Evolutionary conservation across 306 rosid genomes (phyloP), one percentile per base, ranked within the genome.

Genomic region (Fragaria ananassa): DNA sequence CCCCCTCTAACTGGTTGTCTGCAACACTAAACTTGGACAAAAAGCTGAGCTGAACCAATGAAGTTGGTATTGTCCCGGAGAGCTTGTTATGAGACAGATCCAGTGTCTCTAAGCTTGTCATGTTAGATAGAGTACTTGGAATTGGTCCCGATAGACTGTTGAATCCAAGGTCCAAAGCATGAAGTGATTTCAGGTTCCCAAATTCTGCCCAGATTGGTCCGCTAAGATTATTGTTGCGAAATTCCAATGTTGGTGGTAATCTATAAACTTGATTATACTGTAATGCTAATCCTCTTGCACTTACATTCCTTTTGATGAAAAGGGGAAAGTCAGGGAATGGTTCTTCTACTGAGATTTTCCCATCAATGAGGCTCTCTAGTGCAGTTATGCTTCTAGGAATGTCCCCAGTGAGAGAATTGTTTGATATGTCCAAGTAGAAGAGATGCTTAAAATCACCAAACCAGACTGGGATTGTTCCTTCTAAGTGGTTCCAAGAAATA

Each of bases 401-500:
- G 17, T 74, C 70, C 0, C 84, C 77, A 10, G 78, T 70, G 60
- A 89, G 60, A 25, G 88, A 85, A 70, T 89, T 89, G 58, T 85
- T 83, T 64, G 88, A 81, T 13, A 82, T 35, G 47, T 78, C 82
- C 68, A 78, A 60, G 76, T 73, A 82, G 71, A 82, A 82, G 35
- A 82, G 15, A 46, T 17, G 27, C 10, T 2, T 72, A 58, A 78
- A 54, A 17, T 45, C 7, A 2, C 85, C 88, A 51, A 86, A 27
- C 93, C 89, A 86, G 37, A 68, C 71, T 29, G 76, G 87, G 42
- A 83, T 23, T 2, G 51, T 76, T 57, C 87, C 87, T 49, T 25
- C 46, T 49, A 89, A 80, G 71, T 27, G 68, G 81, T 86, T 89
- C 81, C 83, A 72, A 5, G 93, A 83, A 27, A 86, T 61, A 75